Conservation (phyloP, 179 eudicot species). For the Silene vulgaris region DNA sequence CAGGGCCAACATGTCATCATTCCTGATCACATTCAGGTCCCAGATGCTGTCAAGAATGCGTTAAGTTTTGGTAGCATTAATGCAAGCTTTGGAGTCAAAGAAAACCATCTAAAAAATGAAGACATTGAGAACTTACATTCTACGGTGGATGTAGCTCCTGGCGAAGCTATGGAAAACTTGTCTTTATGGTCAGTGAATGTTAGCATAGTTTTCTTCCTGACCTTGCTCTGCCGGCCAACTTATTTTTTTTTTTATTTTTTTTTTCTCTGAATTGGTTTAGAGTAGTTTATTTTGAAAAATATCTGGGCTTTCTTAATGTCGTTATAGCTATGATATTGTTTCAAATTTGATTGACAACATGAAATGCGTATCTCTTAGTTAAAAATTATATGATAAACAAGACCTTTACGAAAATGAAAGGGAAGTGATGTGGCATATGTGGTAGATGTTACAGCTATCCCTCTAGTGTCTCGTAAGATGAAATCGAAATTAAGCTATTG, state of each 20-base stretch:
- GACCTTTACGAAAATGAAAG: background rate
- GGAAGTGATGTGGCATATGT: background rate
- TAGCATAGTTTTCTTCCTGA: background rate
- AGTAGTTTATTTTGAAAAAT: no score
- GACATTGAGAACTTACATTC: constrained; percentile 25
- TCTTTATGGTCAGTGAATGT: constrained; percentile 36
- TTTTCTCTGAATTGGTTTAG: background rate
- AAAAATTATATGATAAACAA: background rate
- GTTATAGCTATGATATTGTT: background rate
- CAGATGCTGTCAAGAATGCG: constrained; percentile 49
- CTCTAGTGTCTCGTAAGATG: background rate
- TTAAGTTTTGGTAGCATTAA: constrained; percentile 67
- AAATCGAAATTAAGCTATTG: background rate
- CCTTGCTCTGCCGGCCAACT: background rate
- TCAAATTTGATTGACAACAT: background rate
- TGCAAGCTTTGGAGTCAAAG: constrained; percentile 33
- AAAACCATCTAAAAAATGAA: constrained; percentile 16
- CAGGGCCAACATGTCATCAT: constrained; percentile 54
- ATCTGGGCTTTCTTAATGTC: background rate
- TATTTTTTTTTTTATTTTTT: background rate
- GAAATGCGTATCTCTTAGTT: background rate
- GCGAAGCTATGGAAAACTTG: constrained; percentile 28
- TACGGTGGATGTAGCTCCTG: constrained; percentile 24
- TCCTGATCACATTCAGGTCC: constrained; percentile 67
- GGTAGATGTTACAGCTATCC: background rate